Evolutionary conservation across 495 filamentous ascomycete species (phyloP).

Genomic region (Acidomyces sp.): DNA sequence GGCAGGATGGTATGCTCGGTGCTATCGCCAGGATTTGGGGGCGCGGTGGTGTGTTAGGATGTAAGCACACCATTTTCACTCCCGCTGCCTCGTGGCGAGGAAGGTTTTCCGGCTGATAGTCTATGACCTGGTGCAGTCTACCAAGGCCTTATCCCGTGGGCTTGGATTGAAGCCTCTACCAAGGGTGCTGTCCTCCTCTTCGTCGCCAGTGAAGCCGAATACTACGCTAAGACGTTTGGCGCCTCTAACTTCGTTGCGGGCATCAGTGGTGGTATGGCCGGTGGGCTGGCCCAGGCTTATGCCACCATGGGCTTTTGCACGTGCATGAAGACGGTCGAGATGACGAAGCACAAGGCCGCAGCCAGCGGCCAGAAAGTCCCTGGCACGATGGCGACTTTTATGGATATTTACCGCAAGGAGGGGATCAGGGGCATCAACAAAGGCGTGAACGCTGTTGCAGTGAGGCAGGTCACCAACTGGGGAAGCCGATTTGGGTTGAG

Average conservation of each 20-base stretch:
- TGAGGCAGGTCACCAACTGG: constrained; percentile 99
- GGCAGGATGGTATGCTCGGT: constrained; percentile 69
- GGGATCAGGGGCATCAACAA: constrained; percentile 94
- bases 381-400: constrained; percentile 84
- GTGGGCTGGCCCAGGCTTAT: constrained; percentile 94
- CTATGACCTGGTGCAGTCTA: constrained; percentile 55
- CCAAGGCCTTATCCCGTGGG: constrained; percentile 99
- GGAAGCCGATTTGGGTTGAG: constrained; percentile 88
- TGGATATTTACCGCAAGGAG: constrained; percentile 90
- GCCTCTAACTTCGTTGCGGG: constrained; percentile 75
- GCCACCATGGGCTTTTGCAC: constrained; percentile 99
- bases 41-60: constrained; percentile 87
- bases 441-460: constrained; percentile 95
- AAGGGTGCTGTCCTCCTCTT: constrained; percentile 98
- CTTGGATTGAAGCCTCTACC: constrained; percentile 99
- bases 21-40: constrained; percentile 81
- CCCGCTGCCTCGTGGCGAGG: neutral
- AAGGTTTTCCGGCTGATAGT: neutral
- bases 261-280: constrained; percentile 82
- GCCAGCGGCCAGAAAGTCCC: constrained; percentile 68
- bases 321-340: constrained; percentile 99
- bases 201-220: constrained; percentile 96
- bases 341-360: constrained; percentile 93
- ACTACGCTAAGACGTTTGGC: constrained; percentile 67
- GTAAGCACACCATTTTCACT: constrained; percentile 43